phyloP scores from a whole-genome alignment of 441 rosid genomes.

The Syzygium malaccense region DNA sequence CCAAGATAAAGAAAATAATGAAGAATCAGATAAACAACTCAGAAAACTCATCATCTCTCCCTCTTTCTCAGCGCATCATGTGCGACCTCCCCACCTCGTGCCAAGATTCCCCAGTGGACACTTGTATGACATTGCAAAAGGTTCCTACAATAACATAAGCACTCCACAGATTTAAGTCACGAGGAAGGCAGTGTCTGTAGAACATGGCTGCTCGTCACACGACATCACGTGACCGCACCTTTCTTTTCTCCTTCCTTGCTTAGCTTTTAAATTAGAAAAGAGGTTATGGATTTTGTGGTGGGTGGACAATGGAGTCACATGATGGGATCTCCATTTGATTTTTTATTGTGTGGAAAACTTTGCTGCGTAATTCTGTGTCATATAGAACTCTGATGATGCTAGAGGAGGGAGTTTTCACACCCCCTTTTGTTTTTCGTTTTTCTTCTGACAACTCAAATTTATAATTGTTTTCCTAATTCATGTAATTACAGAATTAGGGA shows the following conservation, averaged over 20 bases:
- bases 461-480: neutral
- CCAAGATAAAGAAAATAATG: neutral
- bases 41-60: neutral
- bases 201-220: slow-evolving; percentile 3
- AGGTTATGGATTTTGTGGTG: slow-evolving; percentile 1
- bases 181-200: slow-evolving; percentile 6
- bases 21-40: neutral
- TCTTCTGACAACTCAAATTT: neutral
- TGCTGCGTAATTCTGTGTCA: neutral
- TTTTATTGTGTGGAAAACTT: neutral
- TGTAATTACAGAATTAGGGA: no score
- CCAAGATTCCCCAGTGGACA: slow-evolving; percentile 20
- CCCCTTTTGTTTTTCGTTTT: neutral
- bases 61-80: slow-evolving; percentile 5
- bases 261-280: neutral
- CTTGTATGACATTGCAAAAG: neutral
- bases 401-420: neutral
- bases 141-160: slow-evolving; percentile 7
- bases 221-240: slow-evolving; percentile 31
- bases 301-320: slow-evolving; percentile 1
- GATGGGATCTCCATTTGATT: neutral
- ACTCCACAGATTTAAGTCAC: slow-evolving; percentile 6
- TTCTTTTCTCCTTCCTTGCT: neutral
- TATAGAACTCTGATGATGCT: neutral
- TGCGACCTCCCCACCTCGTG: slow-evolving; percentile 17